Evolutionary conservation across 179 eudicot species (phyloP).

Genomic region (Silene coronaria): DNA sequence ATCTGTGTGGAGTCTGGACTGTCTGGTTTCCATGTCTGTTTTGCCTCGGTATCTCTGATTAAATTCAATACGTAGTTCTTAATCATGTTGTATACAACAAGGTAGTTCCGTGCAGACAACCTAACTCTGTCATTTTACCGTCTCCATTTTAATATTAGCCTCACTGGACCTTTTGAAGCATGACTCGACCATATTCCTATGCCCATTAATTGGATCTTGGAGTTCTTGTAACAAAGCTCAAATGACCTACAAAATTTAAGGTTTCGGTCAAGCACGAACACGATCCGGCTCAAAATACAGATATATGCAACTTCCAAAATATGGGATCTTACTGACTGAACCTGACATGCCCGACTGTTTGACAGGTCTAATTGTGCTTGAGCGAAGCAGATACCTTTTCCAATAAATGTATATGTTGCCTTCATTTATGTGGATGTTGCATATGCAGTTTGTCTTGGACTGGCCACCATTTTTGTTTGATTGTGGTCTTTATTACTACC

Average conservation of each 20-base stretch:
- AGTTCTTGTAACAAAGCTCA: background rate
- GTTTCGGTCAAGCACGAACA: background rate
- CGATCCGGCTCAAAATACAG: background rate
- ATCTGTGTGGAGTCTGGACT: background rate
- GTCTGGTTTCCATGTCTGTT: background rate
- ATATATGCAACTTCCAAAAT: background rate
- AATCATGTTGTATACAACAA: background rate
- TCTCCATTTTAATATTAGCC: background rate
- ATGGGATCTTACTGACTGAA: background rate
- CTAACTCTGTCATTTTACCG: background rate
- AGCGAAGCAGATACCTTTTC: background rate
- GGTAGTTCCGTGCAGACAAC: background rate
- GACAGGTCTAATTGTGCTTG: background rate
- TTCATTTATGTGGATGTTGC: background rate
- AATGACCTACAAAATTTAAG: background rate
- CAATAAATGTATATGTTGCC: background rate
- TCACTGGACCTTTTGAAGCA: background rate
- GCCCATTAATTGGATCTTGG: background rate
- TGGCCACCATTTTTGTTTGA: background rate
- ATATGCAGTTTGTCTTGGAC: slow-evolving; percentile 1
- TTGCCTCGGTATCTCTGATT: background rate
- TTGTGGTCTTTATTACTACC: background rate
- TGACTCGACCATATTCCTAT: background rate
- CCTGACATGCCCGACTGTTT: too few species aligned
- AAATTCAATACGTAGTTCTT: background rate